Evolutionary conservation across 2,329 filamentous ascomycete genomes (phyloP).

Genomic region (Pseudopithomyces chartarum): DNA sequence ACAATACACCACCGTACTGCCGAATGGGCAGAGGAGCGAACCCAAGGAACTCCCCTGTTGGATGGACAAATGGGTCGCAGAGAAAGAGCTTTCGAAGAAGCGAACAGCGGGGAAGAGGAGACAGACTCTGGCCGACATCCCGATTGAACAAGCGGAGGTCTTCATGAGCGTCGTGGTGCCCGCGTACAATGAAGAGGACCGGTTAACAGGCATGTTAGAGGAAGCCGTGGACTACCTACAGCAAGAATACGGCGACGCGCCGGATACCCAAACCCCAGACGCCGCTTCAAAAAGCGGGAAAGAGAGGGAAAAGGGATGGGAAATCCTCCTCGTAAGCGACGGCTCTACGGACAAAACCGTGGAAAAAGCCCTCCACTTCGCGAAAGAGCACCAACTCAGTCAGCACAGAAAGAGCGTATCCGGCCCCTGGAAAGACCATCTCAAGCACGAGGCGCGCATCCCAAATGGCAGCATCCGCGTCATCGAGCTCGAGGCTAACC

Average conservation of each 20-base stretch:
- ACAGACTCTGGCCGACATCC: constrained; percentile 51
- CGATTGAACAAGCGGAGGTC: constrained; percentile 76
- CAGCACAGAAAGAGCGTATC: constrained; percentile 39
- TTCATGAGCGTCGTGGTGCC: constrained; percentile 91
- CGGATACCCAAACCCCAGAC: constrained; percentile 24
- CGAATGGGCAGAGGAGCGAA: constrained; percentile 63
- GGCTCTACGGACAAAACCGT: constrained; percentile 84
- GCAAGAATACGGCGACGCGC: constrained; percentile 67
- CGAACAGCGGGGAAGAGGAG: constrained; percentile 42
- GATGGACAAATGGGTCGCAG: constrained; percentile 75
- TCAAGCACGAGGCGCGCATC: constrained; percentile 57
- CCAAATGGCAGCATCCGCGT: constrained; percentile 82
- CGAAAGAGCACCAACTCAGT: constrained; percentile 67
- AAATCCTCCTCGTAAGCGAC: constrained; percentile 91
- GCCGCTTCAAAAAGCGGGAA: constrained; percentile 72
- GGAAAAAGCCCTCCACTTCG: constrained; percentile 78
- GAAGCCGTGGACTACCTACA: constrained; percentile 90
- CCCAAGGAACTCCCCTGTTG: constrained; percentile 76
- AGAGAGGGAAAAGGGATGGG: constrained; percentile 71
- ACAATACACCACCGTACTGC: constrained; percentile 76
- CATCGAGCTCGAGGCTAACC: constrained; percentile 76
- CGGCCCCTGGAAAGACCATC: constrained; percentile 56
- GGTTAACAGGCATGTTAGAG: constrained; percentile 82
- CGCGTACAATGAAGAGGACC: constrained; percentile 90
- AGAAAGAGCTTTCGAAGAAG: constrained; percentile 54